Evolutionary conservation across 2,329 filamentous ascomycete genomes (phyloP).

Genomic region (Aspergillus latus): DNA sequence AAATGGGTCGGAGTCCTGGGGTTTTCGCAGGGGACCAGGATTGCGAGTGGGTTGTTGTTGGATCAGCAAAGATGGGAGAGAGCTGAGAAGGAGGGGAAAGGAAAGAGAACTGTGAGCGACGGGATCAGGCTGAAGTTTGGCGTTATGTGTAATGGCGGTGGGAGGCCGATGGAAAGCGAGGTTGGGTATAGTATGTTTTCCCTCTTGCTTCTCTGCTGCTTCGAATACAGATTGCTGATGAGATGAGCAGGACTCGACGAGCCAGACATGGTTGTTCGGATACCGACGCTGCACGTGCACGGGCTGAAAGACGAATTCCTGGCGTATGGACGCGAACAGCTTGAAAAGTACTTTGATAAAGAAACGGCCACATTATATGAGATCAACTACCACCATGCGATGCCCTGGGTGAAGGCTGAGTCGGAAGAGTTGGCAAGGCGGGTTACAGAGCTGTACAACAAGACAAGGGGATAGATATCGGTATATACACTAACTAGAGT

Average conservation of each 20-base stretch:
- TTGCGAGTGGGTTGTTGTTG: conserved; percentile 21
- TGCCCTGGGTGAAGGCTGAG: conserved; percentile 26
- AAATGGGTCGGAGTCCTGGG: conserved; percentile 25
- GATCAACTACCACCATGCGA: conserved; percentile 27
- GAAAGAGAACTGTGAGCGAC: neutral
- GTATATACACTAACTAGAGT: neutral
- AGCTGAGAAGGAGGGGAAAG: neutral
- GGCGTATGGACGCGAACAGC: conserved; percentile 19
- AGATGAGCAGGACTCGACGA: neutral
- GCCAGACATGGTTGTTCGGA: conserved; percentile 2
- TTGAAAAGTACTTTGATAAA: conserved; percentile 17
- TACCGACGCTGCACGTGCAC: conserved; percentile 25
- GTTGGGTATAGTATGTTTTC: conserved; percentile 17
- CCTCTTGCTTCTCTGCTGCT: neutral
- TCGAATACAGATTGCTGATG: neutral
- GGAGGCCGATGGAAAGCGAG: conserved; percentile 23
- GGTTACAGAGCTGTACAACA: conserved; percentile 18
- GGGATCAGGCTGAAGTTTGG: conserved; percentile 18
- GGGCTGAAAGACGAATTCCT: conserved; percentile 24
- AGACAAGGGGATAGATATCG: neutral
- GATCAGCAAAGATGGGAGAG: conserved; percentile 22
- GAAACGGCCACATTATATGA: conserved; percentile 16
- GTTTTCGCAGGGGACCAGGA: conserved; percentile 24
- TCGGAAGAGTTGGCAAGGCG: conserved; percentile 17
- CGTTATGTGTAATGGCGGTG: conserved; percentile 23